These are phyloP conservation scores for Thuja plicata DNA, from an alignment of 83 land plant species.

Conservation along the genomic window DNA sequence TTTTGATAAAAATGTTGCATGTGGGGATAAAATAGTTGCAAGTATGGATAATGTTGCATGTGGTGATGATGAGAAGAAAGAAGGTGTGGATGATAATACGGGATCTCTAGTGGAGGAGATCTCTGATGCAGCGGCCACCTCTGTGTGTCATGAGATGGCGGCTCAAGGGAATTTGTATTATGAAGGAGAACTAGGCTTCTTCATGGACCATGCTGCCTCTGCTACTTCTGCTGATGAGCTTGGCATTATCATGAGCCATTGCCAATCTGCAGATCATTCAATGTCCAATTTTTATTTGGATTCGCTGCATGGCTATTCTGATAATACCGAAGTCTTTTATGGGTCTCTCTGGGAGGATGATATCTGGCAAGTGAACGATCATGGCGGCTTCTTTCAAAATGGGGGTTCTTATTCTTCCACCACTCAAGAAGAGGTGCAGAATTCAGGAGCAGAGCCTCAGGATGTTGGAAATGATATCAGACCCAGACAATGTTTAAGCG, in stretches of 20 bases:
- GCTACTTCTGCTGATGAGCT: neutral
- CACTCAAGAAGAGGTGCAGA: neutral
- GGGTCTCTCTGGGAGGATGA: conserved; percentile 10
- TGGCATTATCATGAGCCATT: neutral
- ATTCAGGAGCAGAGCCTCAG: too few relatives aligned
- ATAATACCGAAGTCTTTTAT: neutral
- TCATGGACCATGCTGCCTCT: neutral
- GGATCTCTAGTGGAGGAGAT: neutral
- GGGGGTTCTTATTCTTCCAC: too few relatives aligned
- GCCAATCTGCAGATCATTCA: neutral
- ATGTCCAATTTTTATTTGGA: neutral
- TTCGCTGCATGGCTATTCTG: neutral
- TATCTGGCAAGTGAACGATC: neutral
- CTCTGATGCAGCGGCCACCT: neutral
- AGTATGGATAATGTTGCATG: neutral
- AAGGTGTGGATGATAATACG: neutral
- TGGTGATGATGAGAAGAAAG: neutral
- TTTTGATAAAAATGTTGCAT: neutral
- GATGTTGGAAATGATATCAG: neutral
- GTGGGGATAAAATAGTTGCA: neutral
- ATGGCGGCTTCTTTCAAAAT: neutral
- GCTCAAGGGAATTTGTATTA: neutral
- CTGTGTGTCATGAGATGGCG: neutral
- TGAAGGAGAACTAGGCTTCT: neutral
- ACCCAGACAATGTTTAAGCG: neutral